Conservation (phyloP, 768 basidiomycete species). For the Kwoniella sp. region DNA sequence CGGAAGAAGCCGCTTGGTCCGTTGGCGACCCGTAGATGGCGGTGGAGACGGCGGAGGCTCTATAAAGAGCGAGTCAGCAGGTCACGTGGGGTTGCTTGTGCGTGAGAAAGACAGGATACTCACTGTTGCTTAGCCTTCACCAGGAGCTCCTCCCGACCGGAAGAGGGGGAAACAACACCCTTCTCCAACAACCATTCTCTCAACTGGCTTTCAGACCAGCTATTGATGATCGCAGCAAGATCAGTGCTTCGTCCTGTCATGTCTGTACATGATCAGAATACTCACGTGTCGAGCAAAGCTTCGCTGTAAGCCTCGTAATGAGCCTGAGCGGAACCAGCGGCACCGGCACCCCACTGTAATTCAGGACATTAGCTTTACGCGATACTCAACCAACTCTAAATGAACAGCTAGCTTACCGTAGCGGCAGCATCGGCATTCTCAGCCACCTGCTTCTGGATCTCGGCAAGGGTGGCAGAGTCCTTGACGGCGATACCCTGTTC, state of each 20-base stretch:
- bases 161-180: constrained; percentile 79
- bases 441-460: constrained; percentile 58
- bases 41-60: constrained; percentile 63
- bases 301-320: constrained; percentile 61
- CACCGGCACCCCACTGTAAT: constrained; percentile 47
- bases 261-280: neutral
- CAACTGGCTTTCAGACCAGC: constrained; percentile 80
- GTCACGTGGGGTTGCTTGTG: no score
- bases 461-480: constrained; percentile 55
- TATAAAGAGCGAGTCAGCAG: constrained; percentile 55
- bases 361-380: neutral
- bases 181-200: constrained; percentile 83
- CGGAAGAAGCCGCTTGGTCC: constrained; percentile 56
- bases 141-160: constrained; percentile 76
- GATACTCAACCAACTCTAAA: neutral
- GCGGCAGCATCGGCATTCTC: constrained; percentile 55
- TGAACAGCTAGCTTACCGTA: constrained; percentile 33
- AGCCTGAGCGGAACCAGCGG: constrained; percentile 50
- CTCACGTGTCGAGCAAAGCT: constrained; percentile 65
- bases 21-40: constrained; percentile 60
- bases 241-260: neutral
- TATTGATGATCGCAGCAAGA: constrained; percentile 7
- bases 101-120: constrained; percentile 17
- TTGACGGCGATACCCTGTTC: constrained; percentile 67
- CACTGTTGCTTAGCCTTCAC: constrained; percentile 71